Conservation (phyloP, 371 early-diverging fungal genomes). For the Nematocida ausubeli region DNA sequence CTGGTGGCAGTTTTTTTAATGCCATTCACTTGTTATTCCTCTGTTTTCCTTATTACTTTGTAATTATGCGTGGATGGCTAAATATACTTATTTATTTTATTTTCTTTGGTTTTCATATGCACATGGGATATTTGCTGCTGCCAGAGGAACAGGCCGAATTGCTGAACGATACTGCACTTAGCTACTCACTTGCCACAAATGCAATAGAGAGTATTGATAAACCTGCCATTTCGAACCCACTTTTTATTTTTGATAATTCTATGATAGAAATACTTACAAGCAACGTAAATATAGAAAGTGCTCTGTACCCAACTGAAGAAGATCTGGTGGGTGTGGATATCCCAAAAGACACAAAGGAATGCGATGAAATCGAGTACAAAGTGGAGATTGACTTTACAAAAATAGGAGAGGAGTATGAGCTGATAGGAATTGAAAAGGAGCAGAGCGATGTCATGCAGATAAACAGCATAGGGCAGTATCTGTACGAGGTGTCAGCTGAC, state of each 20-base stretch:
- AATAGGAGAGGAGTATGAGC: background rate
- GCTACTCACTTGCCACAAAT: background rate
- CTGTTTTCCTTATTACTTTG: background rate
- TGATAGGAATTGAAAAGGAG: slow-evolving; percentile 21
- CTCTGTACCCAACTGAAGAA: background rate
- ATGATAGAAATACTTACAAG: slow-evolving; percentile 4
- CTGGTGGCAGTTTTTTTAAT: too few species aligned
- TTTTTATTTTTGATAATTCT: background rate
- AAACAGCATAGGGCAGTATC: background rate
- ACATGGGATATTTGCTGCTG: slow-evolving; percentile 12
- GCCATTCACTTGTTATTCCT: too few species aligned
- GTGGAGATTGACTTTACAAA: background rate
- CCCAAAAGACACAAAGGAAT: background rate
- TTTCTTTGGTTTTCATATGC: slow-evolving; percentile 3
- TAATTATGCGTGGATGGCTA: background rate
- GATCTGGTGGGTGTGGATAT: background rate
- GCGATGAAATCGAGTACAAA: slow-evolving; percentile 8
- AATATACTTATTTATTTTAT: background rate
- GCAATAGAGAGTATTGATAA: background rate
- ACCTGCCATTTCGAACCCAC: background rate
- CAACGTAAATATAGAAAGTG: background rate
- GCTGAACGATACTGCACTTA: background rate
- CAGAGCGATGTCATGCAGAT: background rate
- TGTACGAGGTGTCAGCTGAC: background rate
- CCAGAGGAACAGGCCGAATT: background rate